Conservation (phyloP, 495 filamentous ascomycete genomes). For the Podospora pseudopauciseta region DNA sequence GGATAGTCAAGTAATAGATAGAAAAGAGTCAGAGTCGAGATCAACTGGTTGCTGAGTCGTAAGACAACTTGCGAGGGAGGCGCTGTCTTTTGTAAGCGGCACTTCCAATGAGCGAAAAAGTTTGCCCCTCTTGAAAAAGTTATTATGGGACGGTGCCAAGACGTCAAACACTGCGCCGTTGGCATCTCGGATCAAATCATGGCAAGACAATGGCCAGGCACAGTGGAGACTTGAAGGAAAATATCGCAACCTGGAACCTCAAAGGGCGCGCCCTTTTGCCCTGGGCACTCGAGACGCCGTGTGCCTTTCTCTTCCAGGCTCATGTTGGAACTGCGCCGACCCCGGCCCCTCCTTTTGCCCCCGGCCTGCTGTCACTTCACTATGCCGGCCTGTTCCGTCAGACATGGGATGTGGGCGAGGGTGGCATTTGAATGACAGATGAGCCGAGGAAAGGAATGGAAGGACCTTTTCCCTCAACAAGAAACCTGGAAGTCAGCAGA, state of each 20-base stretch:
- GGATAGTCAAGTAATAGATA: background rate
- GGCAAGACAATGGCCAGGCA: constrained; percentile 3
- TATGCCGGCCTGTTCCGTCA: background rate
- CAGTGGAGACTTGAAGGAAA: constrained; percentile 13
- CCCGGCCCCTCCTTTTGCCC: background rate
- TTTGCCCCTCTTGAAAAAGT: constrained; percentile 6
- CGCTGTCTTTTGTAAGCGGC: constrained; percentile 19
- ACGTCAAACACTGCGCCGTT: constrained; percentile 12
- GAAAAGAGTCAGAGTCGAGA: background rate
- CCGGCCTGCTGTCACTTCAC: background rate
- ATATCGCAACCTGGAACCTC: constrained; percentile 8
- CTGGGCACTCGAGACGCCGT: background rate
- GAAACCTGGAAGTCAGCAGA: background rate
- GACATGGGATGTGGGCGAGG: background rate
- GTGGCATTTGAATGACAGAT: background rate
- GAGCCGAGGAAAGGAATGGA: background rate
- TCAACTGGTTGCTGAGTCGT: constrained; percentile 9
- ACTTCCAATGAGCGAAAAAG: background rate
- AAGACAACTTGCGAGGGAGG: constrained; percentile 9
- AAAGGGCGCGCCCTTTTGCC: constrained; percentile 7
- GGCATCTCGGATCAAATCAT: constrained; percentile 3
- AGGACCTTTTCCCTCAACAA: background rate
- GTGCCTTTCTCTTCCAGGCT: background rate
- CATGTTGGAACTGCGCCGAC: constrained; percentile 2
- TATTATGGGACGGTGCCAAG: background rate